These are phyloP conservation scores for Poa annua DNA, from an alignment of 176 grass and related monocot genomes.

Conservation along the genomic window DNA sequence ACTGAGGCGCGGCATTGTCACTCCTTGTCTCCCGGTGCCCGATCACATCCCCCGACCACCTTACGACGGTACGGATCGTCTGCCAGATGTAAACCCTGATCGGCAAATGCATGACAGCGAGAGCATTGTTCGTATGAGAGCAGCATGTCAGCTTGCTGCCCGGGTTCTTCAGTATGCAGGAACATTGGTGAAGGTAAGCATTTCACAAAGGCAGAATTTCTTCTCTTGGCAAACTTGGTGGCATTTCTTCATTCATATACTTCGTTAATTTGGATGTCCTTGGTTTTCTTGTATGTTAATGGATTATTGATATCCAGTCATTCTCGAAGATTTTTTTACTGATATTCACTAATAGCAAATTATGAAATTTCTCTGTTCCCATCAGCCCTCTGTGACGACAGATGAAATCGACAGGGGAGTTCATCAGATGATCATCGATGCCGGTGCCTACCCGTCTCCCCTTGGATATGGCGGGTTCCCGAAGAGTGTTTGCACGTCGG, in stretches of 20 bases:
- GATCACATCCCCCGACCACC: slow-evolving; percentile 67
- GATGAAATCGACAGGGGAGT: slow-evolving; percentile 94
- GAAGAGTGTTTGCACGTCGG: slow-evolving; percentile 93
- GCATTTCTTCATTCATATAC: not conserved
- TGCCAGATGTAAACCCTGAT: slow-evolving; percentile 66
- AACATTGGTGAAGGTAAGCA: slow-evolving; percentile 67
- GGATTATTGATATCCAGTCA: not conserved
- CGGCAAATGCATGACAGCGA: slow-evolving; percentile 70
- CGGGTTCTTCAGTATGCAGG: slow-evolving; percentile 76
- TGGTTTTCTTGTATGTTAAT: not conserved
- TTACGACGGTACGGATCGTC: slow-evolving; percentile 45
- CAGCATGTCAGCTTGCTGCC: slow-evolving; percentile 71
- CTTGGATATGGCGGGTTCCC: slow-evolving; percentile 88
- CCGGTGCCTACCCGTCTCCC: slow-evolving; percentile 86
- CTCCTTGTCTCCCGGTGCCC: slow-evolving; percentile 60
- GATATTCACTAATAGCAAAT: not conserved
- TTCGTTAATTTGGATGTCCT: not conserved
- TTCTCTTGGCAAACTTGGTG: not conserved
- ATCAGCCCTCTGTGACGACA: slow-evolving; percentile 75
- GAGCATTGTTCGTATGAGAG: slow-evolving; percentile 64
- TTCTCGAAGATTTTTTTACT: not conserved
- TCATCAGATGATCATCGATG: slow-evolving; percentile 82
- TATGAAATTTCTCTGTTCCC: not conserved
- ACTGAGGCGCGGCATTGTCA: slow-evolving; percentile 64
- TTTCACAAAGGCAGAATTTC: not conserved